Conservation (phyloP, 352 stramenopile genomes). For the Phytophthora crassamura region DNA sequence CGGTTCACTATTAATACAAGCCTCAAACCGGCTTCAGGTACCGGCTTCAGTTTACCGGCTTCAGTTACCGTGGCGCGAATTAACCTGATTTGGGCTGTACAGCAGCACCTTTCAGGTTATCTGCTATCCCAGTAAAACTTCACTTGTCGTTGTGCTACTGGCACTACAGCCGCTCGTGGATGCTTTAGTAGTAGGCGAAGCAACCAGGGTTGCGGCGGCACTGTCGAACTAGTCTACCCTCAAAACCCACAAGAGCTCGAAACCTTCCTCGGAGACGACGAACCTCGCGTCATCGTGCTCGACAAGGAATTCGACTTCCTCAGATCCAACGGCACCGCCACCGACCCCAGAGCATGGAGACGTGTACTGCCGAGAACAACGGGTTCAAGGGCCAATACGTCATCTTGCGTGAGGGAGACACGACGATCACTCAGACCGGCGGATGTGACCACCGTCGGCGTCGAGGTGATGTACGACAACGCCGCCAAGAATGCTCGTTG, state of each 20-base stretch:
- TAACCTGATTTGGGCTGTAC: no score
- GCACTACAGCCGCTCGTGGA: no score
- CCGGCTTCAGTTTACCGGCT: no score
- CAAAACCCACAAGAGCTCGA: slow-evolving; percentile 40
- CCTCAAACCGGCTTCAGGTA: no score
- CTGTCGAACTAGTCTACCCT: slow-evolving; percentile 30
- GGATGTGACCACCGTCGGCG: slow-evolving; percentile 43
- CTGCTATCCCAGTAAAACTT: no score
- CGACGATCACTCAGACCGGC: slow-evolving; percentile 46
- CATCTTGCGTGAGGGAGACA: slow-evolving; percentile 45
- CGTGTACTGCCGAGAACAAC: slow-evolving; percentile 49
- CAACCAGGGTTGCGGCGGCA: slow-evolving; percentile 38
- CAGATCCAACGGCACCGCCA: slow-evolving; percentile 38
- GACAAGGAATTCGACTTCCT: slow-evolving; percentile 48
- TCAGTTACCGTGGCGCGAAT: no score
- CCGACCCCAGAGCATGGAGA: slow-evolving; percentile 35
- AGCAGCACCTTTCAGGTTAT: no score
- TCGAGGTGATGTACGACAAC: slow-evolving; percentile 40
- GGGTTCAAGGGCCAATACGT: slow-evolving; percentile 44
- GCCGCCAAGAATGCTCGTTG: slow-evolving; percentile 30
- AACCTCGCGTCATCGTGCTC: slow-evolving; percentile 46
- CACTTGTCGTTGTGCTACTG: no score
- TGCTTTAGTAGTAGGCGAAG: slow-evolving; percentile 7
- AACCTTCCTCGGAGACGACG: slow-evolving; percentile 28
- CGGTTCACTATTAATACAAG: no score